phyloP scores from a whole-genome alignment of 1,284 basidiomycete species.

The Veloboletus limbatus region DNA sequence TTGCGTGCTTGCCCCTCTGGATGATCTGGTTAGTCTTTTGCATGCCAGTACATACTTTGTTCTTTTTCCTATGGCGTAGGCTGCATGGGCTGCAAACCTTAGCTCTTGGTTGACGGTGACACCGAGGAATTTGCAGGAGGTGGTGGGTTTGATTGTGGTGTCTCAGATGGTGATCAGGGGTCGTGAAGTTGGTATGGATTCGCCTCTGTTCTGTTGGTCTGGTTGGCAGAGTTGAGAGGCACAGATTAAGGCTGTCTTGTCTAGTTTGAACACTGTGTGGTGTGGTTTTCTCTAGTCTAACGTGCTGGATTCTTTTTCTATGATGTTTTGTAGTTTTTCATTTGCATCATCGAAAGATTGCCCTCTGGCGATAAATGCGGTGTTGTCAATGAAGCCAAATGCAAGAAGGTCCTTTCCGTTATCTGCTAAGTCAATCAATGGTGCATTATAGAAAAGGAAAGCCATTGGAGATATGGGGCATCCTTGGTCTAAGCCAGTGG shows the following conservation, averaged over 20 bases:
- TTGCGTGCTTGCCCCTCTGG: not conserved
- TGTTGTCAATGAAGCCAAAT: conserved; percentile 8
- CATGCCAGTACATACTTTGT: conserved; percentile 1
- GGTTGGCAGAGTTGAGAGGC: not conserved
- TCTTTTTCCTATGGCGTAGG: conserved; percentile 1
- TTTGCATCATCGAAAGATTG: not conserved
- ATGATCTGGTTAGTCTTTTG: not conserved
- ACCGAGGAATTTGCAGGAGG: conserved; percentile 2
- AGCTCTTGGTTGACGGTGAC: conserved; percentile 4
- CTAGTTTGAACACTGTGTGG: not conserved
- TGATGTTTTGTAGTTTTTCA: not conserved
- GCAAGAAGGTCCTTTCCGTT: not conserved
- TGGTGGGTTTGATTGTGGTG: not conserved
- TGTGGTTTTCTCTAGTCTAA: not conserved
- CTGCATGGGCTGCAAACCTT: not conserved
- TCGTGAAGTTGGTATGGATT: not conserved
- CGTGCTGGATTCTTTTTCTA: not conserved
- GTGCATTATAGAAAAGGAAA: conserved; percentile 35
- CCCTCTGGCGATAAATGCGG: not conserved
- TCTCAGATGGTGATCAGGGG: not conserved
- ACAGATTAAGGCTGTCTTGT: not conserved
- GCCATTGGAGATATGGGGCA: conserved; percentile 25
- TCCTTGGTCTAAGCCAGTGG: conserved; percentile 34
- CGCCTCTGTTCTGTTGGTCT: not conserved
- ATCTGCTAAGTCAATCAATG: not conserved